Evolutionary conservation across 2,329 filamentous ascomycete species (phyloP), one percentile per base, ranked within the genome.

Genomic region (Pestalotiopsis sp.): DNA sequence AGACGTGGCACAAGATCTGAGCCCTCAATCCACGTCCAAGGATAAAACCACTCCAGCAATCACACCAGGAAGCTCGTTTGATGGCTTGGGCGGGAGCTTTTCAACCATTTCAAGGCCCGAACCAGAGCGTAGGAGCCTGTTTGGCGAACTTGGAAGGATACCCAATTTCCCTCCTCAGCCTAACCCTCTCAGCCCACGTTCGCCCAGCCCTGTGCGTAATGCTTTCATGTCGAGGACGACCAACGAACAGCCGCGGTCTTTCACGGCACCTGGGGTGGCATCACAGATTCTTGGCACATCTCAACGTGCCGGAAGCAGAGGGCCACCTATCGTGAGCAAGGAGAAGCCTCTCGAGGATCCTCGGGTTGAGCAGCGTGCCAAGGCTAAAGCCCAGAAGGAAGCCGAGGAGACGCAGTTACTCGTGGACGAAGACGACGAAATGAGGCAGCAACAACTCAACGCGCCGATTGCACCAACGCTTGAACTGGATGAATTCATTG

Each of bases 161-260:
- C 87, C 88, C 0, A 71, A 86, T 27, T 87, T 92, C 67, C 82
- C 88, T 11, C 87, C 88, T 11, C 87, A 86, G 41, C 82, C 87
- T 27, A 84, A 79, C 41, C 82, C 81, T 23, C 82, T 83, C n/a
- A 91, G 88, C 71, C 91, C 92, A 61, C 88, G 91, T 45, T 93
- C 92, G 11, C 92, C 92, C 1, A 94, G 92, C 71, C 92, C 92
- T 1, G 81, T 93, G 31, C 88, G 91, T 41, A 83, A 85, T 66
- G 85, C 87, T 56, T 80, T 89, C 38, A 88, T 89, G 39, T 78
- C 82, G 69, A 83, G 85, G 73, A 74, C 86, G 36, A 73, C 84
- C 5, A 80, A 84, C 66, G 88, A 90, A 38, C 78, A 82, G 1
- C 80, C 82, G 13, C 84, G 89, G 65, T 90, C 89, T 1, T 86